A percentile compares a stretch with the other conserved stretches of the same genome.
Conservation (phyloP, 805 yeast genomes). For the Yarrowia hollandica region DNA sequence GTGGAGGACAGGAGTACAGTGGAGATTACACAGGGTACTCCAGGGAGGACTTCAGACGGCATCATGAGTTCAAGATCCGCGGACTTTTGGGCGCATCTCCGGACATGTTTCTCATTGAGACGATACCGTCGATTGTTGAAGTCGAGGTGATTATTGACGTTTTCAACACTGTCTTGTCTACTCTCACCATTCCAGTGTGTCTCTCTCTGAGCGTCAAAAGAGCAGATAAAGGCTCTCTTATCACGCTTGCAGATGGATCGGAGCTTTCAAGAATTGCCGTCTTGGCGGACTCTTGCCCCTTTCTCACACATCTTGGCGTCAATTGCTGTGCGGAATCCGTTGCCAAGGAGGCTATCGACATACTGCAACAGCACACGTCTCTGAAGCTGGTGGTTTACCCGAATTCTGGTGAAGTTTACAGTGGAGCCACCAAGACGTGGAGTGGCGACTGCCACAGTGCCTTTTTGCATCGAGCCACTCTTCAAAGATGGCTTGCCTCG, state of each 20-base stretch:
- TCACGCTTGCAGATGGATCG: constrained; percentile 52
- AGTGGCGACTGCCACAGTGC: constrained; percentile 29
- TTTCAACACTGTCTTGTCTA: constrained; percentile 35
- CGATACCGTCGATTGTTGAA: constrained; percentile 66
- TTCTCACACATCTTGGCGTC: constrained; percentile 54
- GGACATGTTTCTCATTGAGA: constrained; percentile 66
- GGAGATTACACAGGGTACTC: constrained; percentile 58
- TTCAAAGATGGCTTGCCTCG: constrained; percentile 44
- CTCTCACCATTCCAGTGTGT: constrained; percentile 45
- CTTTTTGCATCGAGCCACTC: constrained; percentile 50
- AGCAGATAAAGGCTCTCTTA: constrained; percentile 33
- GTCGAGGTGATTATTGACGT: constrained; percentile 46
- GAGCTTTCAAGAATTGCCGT: background rate
- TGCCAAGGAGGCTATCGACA: constrained; percentile 47
- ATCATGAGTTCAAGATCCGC: constrained; percentile 52
- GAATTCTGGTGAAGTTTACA: constrained; percentile 70
- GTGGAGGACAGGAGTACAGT: constrained; percentile 70
- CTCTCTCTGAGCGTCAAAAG: constrained; percentile 50
- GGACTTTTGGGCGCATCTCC: constrained; percentile 44
- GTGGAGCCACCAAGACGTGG: constrained; percentile 51
- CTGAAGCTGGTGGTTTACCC: constrained; percentile 63
- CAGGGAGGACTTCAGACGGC: constrained; percentile 46
- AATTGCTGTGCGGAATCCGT: constrained; percentile 60
- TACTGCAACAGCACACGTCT: constrained; percentile 37
- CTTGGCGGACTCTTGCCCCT: background rate